A percentile compares a stretch with the other conserved stretches of the same genome.
phyloP scores from a whole-genome alignment of 441 rosid genomes.

The Corymbia citriodora region DNA sequence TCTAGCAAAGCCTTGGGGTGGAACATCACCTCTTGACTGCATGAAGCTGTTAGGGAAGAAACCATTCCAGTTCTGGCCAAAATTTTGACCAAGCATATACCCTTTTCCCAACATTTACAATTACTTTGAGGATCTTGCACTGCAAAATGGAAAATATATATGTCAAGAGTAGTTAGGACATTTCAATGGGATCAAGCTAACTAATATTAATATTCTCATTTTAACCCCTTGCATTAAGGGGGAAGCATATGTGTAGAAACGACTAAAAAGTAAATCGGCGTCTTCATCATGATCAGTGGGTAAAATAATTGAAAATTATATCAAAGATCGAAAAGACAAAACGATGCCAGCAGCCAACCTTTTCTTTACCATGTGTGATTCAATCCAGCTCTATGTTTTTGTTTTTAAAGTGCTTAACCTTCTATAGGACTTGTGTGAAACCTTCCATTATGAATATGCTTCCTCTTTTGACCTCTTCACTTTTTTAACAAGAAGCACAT shows the following conservation, averaged over 20 bases:
- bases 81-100: neutral
- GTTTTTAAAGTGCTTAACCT: neutral
- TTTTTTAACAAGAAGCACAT: neutral
- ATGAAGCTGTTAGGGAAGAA: neutral
- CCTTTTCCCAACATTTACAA: constrained; percentile 3
- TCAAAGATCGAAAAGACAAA: neutral
- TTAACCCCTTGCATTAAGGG: neutral
- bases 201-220: neutral
- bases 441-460: neutral
- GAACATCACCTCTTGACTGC: constrained; percentile 3
- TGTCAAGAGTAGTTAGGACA: neutral
- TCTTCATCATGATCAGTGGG: neutral
- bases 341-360: neutral
- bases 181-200: neutral
- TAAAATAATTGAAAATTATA: neutral
- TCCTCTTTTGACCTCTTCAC: neutral
- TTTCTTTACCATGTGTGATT: neutral
- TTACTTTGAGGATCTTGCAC: neutral
- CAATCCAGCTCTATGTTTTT: neutral
- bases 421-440: neutral
- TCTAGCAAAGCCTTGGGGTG: neutral
- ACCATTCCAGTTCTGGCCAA: constrained; percentile 1
- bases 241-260: neutral
- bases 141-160: neutral
- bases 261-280: neutral